Evolutionary conservation across 495 filamentous ascomycete species (phyloP), one percentile per base, ranked within the genome.

Genomic region (Penicillium desertorum): DNA sequence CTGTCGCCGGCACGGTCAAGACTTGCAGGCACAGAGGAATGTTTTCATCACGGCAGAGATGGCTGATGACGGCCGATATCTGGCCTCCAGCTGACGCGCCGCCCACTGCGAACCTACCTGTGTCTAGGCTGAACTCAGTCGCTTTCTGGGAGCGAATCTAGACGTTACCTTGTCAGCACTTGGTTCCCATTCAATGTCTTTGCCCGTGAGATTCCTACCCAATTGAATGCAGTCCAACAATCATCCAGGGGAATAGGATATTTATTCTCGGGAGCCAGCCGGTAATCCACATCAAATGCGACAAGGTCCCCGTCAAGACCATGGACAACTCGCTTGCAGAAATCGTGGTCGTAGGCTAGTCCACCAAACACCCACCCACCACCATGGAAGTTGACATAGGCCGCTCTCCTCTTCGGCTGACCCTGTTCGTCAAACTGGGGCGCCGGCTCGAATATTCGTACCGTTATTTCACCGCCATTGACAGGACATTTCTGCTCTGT

Each of bases 351-450:
- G 1, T 51, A 57, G 2, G 43, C 19, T 0, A 76, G 64, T 7
- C 69, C 68, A 1, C 73, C 72, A 60, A 73, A 75, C 14, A 76
- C 72, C 73, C 71, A 76, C 19, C 73, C 73, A 41, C 73, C 70
- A 9, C 73, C 73, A 41, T 76, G 71, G 48, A 73, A 73, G 48
- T 73, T 75, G 54, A 76, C 29, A 59, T 74, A 75, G 14, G 64
- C 73, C 1, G 70, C 71, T 57, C 71, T 67, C 42, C 68, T 71
- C 61, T 66, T 64, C n/a, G 63, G 62, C 20, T 64, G 56, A 2
- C 69, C 64, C 27, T 72, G 55, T 3, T 60, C 61, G 44, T 75
- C 61, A 8, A 57, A n/a, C 42, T 68, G 59, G 4, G 61, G 61
- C 2, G 57, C 61, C 8, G 71, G 72, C 64, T 76, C 73, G 41